These are phyloP conservation scores for Allomyces macrogynus DNA, from an alignment of 192 early-diverging fungal genomes.

Conservation along the genomic window DNA sequence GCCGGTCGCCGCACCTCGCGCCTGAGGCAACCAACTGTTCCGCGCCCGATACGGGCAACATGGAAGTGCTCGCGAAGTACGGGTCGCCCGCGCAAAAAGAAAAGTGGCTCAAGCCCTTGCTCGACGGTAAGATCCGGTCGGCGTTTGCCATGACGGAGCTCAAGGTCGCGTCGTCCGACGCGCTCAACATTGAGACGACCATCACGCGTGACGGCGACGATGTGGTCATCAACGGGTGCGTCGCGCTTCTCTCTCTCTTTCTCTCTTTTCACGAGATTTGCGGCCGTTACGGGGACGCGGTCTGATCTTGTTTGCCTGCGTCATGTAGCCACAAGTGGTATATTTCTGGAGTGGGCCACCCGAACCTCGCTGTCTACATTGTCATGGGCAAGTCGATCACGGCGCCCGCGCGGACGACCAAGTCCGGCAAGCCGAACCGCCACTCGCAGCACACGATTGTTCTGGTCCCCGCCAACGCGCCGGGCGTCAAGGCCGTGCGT, in stretches of 20 bases:
- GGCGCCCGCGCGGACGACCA: conserved; percentile 31
- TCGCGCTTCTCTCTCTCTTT: no score
- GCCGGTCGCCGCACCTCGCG: conserved; percentile 54
- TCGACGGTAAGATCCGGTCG: conserved; percentile 81
- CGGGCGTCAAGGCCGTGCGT: conserved; percentile 62
- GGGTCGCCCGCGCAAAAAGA: conserved; percentile 66
- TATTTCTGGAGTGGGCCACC: conserved; percentile 94
- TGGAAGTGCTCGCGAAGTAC: conserved; percentile 97
- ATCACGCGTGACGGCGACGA: conserved; percentile 46
- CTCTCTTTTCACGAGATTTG: no score
- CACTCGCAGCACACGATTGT: conserved; percentile 82
- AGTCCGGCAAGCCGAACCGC: conserved; percentile 8
- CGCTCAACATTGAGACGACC: conserved; percentile 80
- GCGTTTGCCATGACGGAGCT: conserved; percentile 99
- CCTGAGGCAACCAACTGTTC: conserved; percentile 87
- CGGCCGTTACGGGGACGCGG: no score
- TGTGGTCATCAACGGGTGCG: conserved; percentile 43
- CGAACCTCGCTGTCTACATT: conserved; percentile 72
- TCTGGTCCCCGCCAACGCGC: conserved; percentile 63
- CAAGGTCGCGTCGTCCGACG: conserved; percentile 85
- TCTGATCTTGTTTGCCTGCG: conserved; percentile 9
- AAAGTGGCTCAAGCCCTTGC: conserved; percentile 54
- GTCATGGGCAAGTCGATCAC: conserved; percentile 68
- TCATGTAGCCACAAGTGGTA: conserved; percentile 67
- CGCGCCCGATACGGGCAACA: conserved; percentile 96